phyloP scores from a whole-genome alignment of 2,329 filamentous ascomycete genomes.

The Daldinia sp. region DNA sequence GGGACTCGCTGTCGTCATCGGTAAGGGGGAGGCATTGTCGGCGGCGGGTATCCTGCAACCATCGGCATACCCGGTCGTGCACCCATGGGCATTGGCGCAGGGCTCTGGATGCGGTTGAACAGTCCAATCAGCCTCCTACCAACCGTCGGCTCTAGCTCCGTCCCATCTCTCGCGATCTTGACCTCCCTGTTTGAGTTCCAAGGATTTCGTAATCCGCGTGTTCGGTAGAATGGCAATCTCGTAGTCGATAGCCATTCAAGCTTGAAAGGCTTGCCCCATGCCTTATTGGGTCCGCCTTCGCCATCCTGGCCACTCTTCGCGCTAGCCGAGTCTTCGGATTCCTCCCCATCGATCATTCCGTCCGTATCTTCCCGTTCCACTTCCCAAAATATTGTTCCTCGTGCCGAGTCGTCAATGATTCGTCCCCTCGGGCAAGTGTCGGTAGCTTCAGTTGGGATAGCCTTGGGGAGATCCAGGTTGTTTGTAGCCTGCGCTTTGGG shows the following conservation, averaged over 20 bases:
- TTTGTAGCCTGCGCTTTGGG: conserved; percentile 67
- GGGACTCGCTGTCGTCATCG: conserved; percentile 38
- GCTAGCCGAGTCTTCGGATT: conserved; percentile 44
- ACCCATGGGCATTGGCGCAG: conserved; percentile 45
- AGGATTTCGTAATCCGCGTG: conserved; percentile 85
- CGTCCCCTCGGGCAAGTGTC: conserved; percentile 80
- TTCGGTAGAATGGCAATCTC: conserved; percentile 86
- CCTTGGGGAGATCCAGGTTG: conserved; percentile 75
- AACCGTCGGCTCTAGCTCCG: conserved; percentile 85
- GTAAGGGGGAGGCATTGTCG: conserved; percentile 49
- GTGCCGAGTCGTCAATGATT: conserved; percentile 90
- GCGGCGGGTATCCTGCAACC: conserved; percentile 50
- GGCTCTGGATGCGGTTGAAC: conserved; percentile 69
- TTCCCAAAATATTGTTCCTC: conserved; percentile 99
- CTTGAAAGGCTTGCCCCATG: conserved; percentile 90
- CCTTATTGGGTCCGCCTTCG: conserved; percentile 62
- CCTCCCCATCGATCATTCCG: conserved; percentile 45
- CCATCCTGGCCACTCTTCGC: conserved; percentile 47
- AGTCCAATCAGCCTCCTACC: conserved; percentile 79
- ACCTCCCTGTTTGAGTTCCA: conserved; percentile 97
- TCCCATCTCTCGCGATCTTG: conserved; percentile 94
- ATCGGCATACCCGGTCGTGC: conserved; percentile 48
- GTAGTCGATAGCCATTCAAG: conserved; percentile 89
- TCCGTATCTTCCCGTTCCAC: conserved; percentile 68
- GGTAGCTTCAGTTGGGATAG: conserved; percentile 81